Base-by-base conservation (phyloP, 345 rosid species). In the Raphanus sativus region DNA sequence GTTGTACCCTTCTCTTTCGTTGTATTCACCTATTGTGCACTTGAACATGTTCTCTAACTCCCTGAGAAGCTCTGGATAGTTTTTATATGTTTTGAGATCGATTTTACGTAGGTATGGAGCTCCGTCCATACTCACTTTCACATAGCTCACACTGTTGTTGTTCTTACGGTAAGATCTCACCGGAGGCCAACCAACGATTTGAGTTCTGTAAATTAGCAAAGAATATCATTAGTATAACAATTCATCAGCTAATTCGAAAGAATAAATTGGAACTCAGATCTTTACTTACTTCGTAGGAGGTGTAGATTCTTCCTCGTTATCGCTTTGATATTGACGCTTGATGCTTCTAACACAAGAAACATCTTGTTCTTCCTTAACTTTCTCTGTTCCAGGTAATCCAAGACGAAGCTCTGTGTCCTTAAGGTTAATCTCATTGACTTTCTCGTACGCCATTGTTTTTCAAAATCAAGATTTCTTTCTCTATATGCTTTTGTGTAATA, bases 391-490 rank as follows among this genome's bases (percentile, higher is more conserved):
- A 0, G 99, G 99, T 79, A 91, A 81, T 34, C 98, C 98, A 65
- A 95, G 83, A 69, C 97, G 85, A 2, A 94, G 91, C 86, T 94
- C 97, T 4, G 98, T 94, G 4, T 88, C 98, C 85, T 85, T 87
- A 36, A 92, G 84, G 83, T 90, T 89, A 54, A 89, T 86, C 76
- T 83, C 93, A 76, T 81, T 84, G 56, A 80, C 76, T 80, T 80
- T 75, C 82, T 87, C 83, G 65, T 73, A 84, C 2, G 75, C 82
- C 76, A 81, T 81, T 64, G 13, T 17, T 54, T 33, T 72, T 72
- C 8, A 54, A 6, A 6, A 61, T 67, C 69, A 32, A 61, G 8
- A 62, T 50, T 50, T 6, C 21, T 21, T 12, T 34, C 33, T 63
- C n/a, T 52, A 9, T 52, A 1, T 58, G 40, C 59, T 62, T 56